Evolutionary conservation across 2,329 filamentous ascomycete species (phyloP).

Genomic region (Biscogniauxia marginata): DNA sequence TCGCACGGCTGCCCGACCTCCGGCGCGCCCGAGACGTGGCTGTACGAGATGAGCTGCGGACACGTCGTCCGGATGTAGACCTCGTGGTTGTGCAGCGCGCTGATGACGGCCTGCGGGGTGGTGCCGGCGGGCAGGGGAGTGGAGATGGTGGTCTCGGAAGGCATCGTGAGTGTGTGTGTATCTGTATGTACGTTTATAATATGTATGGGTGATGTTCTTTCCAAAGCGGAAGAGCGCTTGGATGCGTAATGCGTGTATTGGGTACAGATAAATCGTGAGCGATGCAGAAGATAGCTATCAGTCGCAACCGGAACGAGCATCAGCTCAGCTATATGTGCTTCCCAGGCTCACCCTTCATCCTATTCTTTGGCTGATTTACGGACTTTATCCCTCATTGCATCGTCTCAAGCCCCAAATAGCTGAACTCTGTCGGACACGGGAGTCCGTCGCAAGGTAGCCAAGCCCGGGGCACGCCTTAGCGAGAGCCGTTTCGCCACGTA

Average conservation of each 20-base stretch:
- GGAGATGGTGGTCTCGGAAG: slow-evolving; percentile 41
- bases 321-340: background rate
- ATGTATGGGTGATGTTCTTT: too few species aligned
- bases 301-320: background rate
- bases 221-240: too few species aligned
- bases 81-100: slow-evolving; percentile 48
- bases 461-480: background rate
- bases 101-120: slow-evolving; percentile 20
- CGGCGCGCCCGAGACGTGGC: slow-evolving; percentile 14
- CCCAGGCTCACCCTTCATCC: too few species aligned
- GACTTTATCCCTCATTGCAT: background rate
- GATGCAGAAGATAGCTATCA: background rate
- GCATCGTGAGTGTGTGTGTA: slow-evolving; percentile 14
- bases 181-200: background rate
- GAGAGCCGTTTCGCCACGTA: background rate
- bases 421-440: background rate
- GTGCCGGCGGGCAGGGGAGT: slow-evolving; percentile 27
- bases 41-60: slow-evolving; percentile 25
- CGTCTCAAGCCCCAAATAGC: background rate
- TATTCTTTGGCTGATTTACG: background rate
- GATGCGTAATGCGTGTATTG: too few species aligned
- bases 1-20: slow-evolving; percentile 13
- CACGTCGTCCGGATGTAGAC: slow-evolving; percentile 28
- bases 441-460: background rate
- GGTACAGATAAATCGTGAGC: too few species aligned